Conservation (phyloP, 129 eudicot species). For the Flaveria sonorensis region DNA sequence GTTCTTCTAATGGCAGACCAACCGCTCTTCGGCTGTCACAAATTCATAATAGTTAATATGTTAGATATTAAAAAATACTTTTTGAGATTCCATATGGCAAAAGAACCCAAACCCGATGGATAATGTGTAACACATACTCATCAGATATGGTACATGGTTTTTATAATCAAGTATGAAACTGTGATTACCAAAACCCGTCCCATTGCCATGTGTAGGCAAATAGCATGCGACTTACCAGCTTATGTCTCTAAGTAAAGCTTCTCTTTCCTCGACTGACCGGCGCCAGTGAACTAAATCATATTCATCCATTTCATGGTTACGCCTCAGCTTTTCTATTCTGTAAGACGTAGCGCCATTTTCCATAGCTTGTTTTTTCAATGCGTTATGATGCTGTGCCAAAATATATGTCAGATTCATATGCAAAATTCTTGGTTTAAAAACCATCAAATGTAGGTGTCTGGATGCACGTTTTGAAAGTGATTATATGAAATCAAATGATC, state of each 20-base stretch:
- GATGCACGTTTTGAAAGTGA: neutral
- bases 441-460: neutral
- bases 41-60: neutral
- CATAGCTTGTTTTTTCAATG: conserved; percentile 59
- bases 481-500: neutral
- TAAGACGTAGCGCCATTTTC: conserved; percentile 69
- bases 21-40: conserved; percentile 78
- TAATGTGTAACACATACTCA: neutral
- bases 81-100: neutral
- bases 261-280: conserved; percentile 91
- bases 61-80: neutral
- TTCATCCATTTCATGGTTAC: conserved; percentile 92
- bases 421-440: neutral
- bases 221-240: conserved; percentile 61
- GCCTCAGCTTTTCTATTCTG: conserved; percentile 63
- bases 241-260: conserved; percentile 87
- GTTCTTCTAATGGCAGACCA: conserved; percentile 88
- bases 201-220: neutral
- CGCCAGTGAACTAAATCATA: conserved; percentile 99
- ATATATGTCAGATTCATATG: conserved; percentile 24
- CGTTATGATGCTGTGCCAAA: conserved; percentile 59
- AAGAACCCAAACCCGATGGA: neutral
- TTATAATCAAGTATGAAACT: neutral
- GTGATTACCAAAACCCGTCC: neutral
- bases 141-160: neutral